These are phyloP conservation scores for Kalmusia sp. DNA, from an alignment of 2,329 filamentous ascomycete species.

Conservation along the genomic window DNA sequence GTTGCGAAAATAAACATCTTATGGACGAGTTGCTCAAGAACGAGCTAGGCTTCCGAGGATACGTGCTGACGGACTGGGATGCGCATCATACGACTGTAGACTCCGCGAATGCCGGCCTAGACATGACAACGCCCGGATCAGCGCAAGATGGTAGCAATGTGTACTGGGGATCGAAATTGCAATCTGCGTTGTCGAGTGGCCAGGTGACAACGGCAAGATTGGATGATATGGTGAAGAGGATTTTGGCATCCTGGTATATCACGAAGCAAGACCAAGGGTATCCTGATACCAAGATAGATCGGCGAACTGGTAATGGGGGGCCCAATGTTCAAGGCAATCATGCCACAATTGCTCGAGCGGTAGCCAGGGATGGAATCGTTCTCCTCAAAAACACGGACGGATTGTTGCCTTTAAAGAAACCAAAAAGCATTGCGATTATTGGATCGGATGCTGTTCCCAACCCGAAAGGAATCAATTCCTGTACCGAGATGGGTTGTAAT, in stretches of 20 bases:
- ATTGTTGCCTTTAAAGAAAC: constrained; percentile 72
- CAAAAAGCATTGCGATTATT: constrained; percentile 68
- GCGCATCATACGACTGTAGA: constrained; percentile 56
- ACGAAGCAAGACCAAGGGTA: constrained; percentile 55
- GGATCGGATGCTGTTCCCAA: constrained; percentile 85
- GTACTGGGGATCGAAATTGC: constrained; percentile 64
- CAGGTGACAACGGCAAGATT: constrained; percentile 46
- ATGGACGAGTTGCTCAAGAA: constrained; percentile 60
- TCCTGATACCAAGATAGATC: constrained; percentile 53
- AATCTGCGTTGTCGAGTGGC: constrained; percentile 60
- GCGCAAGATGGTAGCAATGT: constrained; percentile 50
- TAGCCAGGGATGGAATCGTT: constrained; percentile 58
- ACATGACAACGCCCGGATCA: constrained; percentile 66
- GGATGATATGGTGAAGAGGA: constrained; percentile 53
- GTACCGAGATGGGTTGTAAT: constrained; percentile 66
- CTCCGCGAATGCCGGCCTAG: constrained; percentile 55
- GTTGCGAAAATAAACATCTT: constrained; percentile 57
- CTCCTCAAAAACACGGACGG: constrained; percentile 69
- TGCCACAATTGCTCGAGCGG: constrained; percentile 46
- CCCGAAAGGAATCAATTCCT: constrained; percentile 78
- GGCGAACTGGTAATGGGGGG: constrained; percentile 51
- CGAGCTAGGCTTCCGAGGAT: constrained; percentile 59
- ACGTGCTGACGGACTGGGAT: constrained; percentile 55
- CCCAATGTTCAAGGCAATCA: constrained; percentile 51
- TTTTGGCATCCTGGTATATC: constrained; percentile 59